Evolutionary conservation across 2,329 filamentous ascomycete genomes (phyloP).

Genomic region (Rhinocladiella similis): DNA sequence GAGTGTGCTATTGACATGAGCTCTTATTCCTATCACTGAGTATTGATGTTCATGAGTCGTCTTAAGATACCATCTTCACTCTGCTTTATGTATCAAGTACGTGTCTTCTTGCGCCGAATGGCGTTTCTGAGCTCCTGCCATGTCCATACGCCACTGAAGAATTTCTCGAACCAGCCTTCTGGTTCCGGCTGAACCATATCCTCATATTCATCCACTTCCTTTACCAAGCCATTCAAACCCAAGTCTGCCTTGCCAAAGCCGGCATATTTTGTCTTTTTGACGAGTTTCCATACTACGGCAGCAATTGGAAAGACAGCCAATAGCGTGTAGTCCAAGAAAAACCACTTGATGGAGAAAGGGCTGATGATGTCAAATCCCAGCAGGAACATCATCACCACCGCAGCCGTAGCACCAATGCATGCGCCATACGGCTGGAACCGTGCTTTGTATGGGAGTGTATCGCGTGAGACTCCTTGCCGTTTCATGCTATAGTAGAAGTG

Average conservation of each 20-base stretch:
- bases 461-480: constrained; percentile 66
- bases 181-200: neutral
- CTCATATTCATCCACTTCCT: constrained; percentile 34
- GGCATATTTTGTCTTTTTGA: constrained; percentile 60
- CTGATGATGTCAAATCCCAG: constrained; percentile 70
- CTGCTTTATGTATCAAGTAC: no score
- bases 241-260: constrained; percentile 60
- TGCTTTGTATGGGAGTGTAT: constrained; percentile 67
- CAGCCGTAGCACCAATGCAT: constrained; percentile 1
- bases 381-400: constrained; percentile 5
- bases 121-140: neutral
- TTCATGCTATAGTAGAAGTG: constrained; percentile 67
- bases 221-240: constrained; percentile 26
- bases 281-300: constrained; percentile 67
- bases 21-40: no score
- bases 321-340: constrained; percentile 69
- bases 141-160: neutral
- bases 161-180: neutral
- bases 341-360: constrained; percentile 64
- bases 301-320: constrained; percentile 66
- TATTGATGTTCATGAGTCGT: no score
- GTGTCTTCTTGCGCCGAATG: neutral
- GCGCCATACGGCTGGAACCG: constrained; percentile 61
- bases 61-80: no score
- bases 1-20: no score